Base-by-base conservation (phyloP, 2,329 filamentous ascomycete species). In the Ascochyta viciae-villosae region DNA sequence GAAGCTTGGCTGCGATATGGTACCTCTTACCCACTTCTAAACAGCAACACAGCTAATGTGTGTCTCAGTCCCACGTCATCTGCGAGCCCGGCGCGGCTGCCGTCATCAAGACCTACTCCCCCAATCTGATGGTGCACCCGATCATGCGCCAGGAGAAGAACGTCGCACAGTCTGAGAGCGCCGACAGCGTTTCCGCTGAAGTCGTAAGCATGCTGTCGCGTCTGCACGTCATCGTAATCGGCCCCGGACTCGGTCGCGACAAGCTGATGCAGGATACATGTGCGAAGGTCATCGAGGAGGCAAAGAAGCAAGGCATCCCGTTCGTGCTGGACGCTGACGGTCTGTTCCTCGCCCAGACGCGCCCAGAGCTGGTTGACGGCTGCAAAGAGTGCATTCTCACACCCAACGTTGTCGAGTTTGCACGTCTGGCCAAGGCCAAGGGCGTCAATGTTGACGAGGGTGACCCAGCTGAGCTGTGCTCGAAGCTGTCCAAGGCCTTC, bases 91-190 rank as follows among this genome's bases (percentile, higher is more conserved):
- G 85, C 50, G 95, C 95, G 3, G 92, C 77, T 54, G 73, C 81
- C 70, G 93, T 97, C 34, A 96, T 99, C 79, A 99, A 99, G 81
- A 91, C 92, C 4, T 99, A 98, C 80, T 97, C 93, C 19, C 95
- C 95, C 3, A 97, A 98, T 75, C 83, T 99, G 26, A 99, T 99
- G 94, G 95, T 99, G 10, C 95, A 98, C 76, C 95, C 95, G 0
- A 85, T 97, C 64, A 94, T 99, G 87, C 90, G 92, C 27, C 91
- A 95, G 76, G 85, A 87, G 41, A 82, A 84, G 64, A 82, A 85
- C 65, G 78, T 85, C 49, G 74, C 78, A 23, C 75, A 80, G 44
- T 77, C 81, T 49, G 85, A 89, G 52, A 80, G 80, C 12, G 82
- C 86, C 63, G 83, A 89, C 1, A 81, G 80, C 50, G 83, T 96